A percentile compares a stretch with the other conserved stretches of the same genome.
These are phyloP conservation scores for Chenopodium suecicum DNA, from an alignment of 148 eudicot species.

Conservation along the genomic window DNA sequence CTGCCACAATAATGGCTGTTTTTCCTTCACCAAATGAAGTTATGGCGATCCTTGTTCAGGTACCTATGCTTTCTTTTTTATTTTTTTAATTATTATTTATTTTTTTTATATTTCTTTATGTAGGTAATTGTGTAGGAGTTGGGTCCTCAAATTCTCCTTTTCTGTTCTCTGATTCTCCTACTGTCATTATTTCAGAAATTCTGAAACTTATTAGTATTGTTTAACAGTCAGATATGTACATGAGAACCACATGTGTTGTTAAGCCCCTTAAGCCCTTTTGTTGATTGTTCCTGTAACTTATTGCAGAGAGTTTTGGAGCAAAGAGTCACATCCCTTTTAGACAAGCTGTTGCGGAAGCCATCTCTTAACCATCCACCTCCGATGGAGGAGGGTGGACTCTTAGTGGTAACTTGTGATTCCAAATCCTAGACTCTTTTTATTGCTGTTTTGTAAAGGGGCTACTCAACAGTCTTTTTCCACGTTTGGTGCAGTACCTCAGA, in stretches of 20 bases:
- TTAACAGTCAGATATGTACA: neutral
- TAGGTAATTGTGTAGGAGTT: neutral
- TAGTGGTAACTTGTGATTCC: constrained; percentile 60
- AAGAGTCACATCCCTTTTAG: constrained; percentile 87
- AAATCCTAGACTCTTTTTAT: constrained; percentile 12
- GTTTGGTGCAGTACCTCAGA: constrained; percentile 81
- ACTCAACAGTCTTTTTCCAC: constrained; percentile 16
- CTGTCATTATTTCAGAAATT: neutral
- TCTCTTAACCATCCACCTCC: constrained; percentile 88
- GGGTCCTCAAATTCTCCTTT: neutral
- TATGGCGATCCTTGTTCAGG: constrained; percentile 99
- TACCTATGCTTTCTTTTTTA: constrained; percentile 23
- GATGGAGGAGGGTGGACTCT: constrained; percentile 84
- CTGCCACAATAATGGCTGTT: constrained; percentile 94
- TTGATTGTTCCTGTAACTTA: constrained; percentile 23
- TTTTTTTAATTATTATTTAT: too few relatives aligned
- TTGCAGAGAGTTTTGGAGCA: constrained; percentile 95
- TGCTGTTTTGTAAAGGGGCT: neutral
- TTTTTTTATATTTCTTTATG: too few relatives aligned
- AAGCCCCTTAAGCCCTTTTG: constrained; percentile 4
- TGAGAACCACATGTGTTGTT: neutral
- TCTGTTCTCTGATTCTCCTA: neutral
- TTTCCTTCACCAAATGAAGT: constrained; percentile 98
- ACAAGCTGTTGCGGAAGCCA: constrained; percentile 83
- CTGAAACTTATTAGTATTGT: neutral